phyloP scores from a whole-genome alignment of 179 eudicot species.

The Monotropa hypopitys region DNA sequence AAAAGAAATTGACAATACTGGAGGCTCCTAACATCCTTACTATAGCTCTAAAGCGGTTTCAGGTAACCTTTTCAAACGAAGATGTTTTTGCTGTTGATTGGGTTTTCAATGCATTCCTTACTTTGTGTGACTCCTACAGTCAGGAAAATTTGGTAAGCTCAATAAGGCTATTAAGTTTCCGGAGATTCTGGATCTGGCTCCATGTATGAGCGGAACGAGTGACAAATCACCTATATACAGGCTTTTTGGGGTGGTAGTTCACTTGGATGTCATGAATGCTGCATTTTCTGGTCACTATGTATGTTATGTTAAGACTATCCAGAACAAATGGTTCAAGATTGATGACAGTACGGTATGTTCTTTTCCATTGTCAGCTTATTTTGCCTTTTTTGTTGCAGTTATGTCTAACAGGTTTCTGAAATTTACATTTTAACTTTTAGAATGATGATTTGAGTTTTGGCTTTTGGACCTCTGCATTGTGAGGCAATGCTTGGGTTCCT shows the following conservation, averaged over 20 bases:
- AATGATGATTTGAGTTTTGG: not conserved
- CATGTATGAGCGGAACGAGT: slow-evolving; percentile 64
- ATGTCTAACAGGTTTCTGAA: not conserved
- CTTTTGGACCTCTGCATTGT: slow-evolving; percentile 5
- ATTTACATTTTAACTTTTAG: not conserved
- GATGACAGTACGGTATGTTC: slow-evolving; percentile 71
- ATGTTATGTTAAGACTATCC: slow-evolving; percentile 61
- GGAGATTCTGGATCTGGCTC: slow-evolving; percentile 63
- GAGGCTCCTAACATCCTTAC: slow-evolving; percentile 95
- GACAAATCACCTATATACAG: slow-evolving; percentile 66
- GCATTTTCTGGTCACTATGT: slow-evolving; percentile 83
- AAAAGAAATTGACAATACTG: slow-evolving; percentile 55
- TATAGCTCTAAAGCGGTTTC: slow-evolving; percentile 62
- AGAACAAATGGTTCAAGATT: slow-evolving; percentile 73
- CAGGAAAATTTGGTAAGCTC: slow-evolving; percentile 82
- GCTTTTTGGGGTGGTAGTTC: slow-evolving; percentile 85
- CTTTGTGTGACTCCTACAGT: slow-evolving; percentile 31
- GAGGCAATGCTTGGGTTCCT: too few species aligned
- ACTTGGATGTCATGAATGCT: slow-evolving; percentile 78
- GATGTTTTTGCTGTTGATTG: not conserved
- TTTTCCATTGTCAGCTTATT: not conserved
- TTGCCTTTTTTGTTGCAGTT: not conserved
- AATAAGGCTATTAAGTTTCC: slow-evolving; percentile 69
- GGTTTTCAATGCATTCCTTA: slow-evolving; percentile 6
- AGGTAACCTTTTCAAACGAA: slow-evolving; percentile 27